Conservation (phyloP, 2,329 filamentous ascomycete species). For the Biscogniauxia marginata region DNA sequence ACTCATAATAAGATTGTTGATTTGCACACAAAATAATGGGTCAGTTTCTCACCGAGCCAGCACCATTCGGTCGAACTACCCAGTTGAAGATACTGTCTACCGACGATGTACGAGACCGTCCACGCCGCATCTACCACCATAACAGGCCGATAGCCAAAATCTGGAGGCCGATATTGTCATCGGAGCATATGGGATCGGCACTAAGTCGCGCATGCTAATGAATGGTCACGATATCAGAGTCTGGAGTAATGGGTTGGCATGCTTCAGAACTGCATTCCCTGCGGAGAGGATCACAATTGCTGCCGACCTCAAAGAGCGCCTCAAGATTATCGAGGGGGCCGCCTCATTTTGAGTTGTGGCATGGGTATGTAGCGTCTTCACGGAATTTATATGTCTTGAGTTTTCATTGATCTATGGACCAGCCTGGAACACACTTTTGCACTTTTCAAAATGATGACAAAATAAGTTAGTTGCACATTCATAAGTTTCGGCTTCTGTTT, state of each 20-base stretch:
- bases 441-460: neutral
- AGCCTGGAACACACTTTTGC: neutral
- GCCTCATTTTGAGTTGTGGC: neutral
- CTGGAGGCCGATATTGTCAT: conserved; percentile 29
- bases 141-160: conserved; percentile 7
- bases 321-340: neutral
- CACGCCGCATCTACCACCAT: conserved; percentile 1
- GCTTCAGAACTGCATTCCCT: conserved; percentile 21
- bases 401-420: neutral
- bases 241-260: conserved; percentile 23
- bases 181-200: conserved; percentile 32
- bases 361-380: neutral
- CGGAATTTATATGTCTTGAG: neutral
- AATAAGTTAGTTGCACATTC: neutral
- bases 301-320: conserved; percentile 1
- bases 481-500: neutral
- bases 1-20: neutral
- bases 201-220: conserved; percentile 23
- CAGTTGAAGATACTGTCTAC: neutral
- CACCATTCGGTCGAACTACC: neutral
- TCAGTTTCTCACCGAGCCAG: neutral
- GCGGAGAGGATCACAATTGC: conserved; percentile 1
- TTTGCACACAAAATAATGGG: neutral
- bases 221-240: conserved; percentile 20
- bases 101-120: neutral